phyloP scores from a whole-genome alignment of 169 alveolate genomes.

The Plasmodium yoelii region DNA sequence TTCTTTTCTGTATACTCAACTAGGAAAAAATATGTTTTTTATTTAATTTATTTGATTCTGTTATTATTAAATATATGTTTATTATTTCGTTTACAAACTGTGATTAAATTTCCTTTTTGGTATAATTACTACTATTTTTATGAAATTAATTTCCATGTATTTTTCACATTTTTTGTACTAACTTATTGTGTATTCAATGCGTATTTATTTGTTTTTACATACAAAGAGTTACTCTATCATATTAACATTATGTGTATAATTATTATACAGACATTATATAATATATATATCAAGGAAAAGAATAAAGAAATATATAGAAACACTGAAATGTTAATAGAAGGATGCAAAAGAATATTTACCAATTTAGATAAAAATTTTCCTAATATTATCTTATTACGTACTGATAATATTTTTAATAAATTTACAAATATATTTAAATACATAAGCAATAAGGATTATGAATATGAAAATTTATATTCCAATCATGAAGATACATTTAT shows the following conservation, averaged over 20 bases:
- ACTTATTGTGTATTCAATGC: constrained; percentile 38
- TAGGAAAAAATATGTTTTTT: constrained; percentile 24
- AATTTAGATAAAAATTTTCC: constrained; percentile 41
- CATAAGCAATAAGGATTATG: constrained; percentile 33
- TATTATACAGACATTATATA: constrained; percentile 44
- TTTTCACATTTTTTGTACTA: constrained; percentile 57
- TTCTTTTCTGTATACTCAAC: constrained; percentile 15
- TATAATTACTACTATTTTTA: constrained; percentile 21
- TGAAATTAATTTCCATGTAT: constrained; percentile 65
- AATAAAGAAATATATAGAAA: constrained; percentile 69
- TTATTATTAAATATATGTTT: constrained; percentile 45
- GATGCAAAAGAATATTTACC: constrained; percentile 28
- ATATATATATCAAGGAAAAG: constrained; percentile 52
- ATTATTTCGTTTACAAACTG: constrained; percentile 61
- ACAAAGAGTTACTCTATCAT: constrained; percentile 35
- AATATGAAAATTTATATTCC: background rate
- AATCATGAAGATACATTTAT: background rate
- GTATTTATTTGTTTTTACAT: constrained; percentile 37
- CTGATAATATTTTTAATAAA: constrained; percentile 55
- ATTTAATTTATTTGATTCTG: constrained; percentile 31
- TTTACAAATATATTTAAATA: constrained; percentile 70
- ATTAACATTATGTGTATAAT: constrained; percentile 56
- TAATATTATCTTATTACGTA: constrained; percentile 29
- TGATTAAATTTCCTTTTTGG: constrained; percentile 23
- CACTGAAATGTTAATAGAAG: constrained; percentile 70